Evolutionary conservation across 345 rosid genomes (phyloP).

Genomic region (Alliaria petiolata): DNA sequence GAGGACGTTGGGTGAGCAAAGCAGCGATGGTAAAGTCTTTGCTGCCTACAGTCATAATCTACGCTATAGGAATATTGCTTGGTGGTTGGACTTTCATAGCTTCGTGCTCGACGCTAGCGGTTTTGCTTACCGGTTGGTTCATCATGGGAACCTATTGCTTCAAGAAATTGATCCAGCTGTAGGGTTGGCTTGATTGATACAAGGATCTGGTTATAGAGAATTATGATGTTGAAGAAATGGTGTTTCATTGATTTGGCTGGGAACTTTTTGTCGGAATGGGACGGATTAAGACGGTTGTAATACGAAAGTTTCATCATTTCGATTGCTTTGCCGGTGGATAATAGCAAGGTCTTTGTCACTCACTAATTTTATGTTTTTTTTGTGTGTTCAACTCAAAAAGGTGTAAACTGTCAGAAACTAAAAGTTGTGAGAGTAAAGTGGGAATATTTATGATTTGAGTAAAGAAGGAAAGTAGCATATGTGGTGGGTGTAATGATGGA

Average conservation of each 20-base stretch:
- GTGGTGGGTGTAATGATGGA: conserved; percentile 17
- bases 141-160: conserved; percentile 73
- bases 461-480: conserved; percentile 1
- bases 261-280: conserved; percentile 2
- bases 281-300: neutral
- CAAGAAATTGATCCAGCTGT: conserved; percentile 66
- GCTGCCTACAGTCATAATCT: conserved; percentile 52
- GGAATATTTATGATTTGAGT: conserved; percentile 4
- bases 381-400: neutral
- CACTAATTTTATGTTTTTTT: neutral
- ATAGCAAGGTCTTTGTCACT: neutral
- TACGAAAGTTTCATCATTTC: neutral
- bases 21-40: conserved; percentile 46
- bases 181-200: conserved; percentile 25
- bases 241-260: neutral
- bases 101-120: conserved; percentile 45
- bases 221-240: neutral
- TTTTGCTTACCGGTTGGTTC: conserved; percentile 76
- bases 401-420: neutral
- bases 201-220: neutral
- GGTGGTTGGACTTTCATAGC: conserved; percentile 64
- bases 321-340: neutral
- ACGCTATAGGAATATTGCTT: conserved; percentile 48
- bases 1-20: conserved; percentile 79
- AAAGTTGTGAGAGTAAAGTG: neutral